phyloP scores from a whole-genome alignment of 1,284 basidiomycete species.

The Meira miltonrushii region DNA sequence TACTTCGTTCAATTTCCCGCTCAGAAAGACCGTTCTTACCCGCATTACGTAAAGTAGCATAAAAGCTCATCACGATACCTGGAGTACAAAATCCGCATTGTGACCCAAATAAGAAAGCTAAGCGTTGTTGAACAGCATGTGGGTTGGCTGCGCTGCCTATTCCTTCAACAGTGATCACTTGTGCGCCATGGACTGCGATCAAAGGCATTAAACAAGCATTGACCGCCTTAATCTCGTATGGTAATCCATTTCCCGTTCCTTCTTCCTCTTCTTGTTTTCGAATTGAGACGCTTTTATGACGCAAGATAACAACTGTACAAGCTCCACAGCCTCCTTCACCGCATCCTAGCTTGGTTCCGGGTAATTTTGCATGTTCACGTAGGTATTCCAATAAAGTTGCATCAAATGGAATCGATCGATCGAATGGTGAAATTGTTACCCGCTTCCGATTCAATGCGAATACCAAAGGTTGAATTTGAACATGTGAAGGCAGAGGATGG shows the following conservation, averaged over 20 bases:
- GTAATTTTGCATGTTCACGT: conserved; percentile 47
- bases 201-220: conserved; percentile 54
- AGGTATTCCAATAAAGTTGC: conserved; percentile 52
- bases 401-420: conserved; percentile 39
- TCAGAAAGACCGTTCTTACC: conserved; percentile 39
- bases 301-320: conserved; percentile 47
- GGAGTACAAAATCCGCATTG: conserved; percentile 52
- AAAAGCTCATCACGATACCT: conserved; percentile 53
- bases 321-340: conserved; percentile 53
- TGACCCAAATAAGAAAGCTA: conserved; percentile 48
- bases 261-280: background rate
- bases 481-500: conserved; percentile 6
- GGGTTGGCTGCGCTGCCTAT: conserved; percentile 50
- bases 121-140: conserved; percentile 52
- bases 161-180: conserved; percentile 44
- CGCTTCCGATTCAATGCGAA: conserved; percentile 37
- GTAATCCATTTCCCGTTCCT: conserved; percentile 18
- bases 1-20: conserved; percentile 48
- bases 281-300: background rate
- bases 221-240: conserved; percentile 48
- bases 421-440: conserved; percentile 27
- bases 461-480: conserved; percentile 11
- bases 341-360: conserved; percentile 53
- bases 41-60: conserved; percentile 50
- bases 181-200: conserved; percentile 50